These are phyloP conservation scores for Chlamydomonas schloesseri DNA, from an alignment of 139 green algal genomes.

Conservation along the genomic window DNA sequence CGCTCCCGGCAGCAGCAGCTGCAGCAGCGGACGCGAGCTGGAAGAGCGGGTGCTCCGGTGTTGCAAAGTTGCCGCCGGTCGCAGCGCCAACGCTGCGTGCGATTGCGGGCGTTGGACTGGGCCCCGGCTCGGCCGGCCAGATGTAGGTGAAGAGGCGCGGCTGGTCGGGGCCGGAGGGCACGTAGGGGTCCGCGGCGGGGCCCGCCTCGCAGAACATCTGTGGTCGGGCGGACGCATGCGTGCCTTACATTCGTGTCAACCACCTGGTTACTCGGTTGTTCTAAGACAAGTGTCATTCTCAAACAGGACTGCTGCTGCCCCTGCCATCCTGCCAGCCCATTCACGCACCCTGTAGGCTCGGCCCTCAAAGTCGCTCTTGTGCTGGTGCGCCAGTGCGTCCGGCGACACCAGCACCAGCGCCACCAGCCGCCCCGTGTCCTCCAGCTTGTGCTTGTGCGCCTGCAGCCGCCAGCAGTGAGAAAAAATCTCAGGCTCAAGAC, in stretches of 20 bases:
- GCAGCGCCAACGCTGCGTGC: too few relatives aligned
- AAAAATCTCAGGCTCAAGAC: too few relatives aligned
- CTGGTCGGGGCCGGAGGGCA: not conserved
- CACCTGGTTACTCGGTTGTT: too few relatives aligned
- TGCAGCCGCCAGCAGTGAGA: too few relatives aligned
- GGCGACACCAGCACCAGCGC: slow-evolving; percentile 31
- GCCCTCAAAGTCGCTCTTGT: slow-evolving; percentile 38
- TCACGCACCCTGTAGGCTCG: slow-evolving; percentile 2
- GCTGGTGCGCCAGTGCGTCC: slow-evolving; percentile 34
- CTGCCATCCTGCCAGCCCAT: not conserved
- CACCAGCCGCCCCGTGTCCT: slow-evolving; percentile 18
- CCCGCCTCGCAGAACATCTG: slow-evolving; percentile 22
- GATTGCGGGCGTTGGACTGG: too few relatives aligned
- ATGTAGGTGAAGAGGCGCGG: slow-evolving; percentile 32
- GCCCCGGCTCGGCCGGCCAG: not conserved
- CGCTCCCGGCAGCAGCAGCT: too few relatives aligned
- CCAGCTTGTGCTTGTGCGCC: slow-evolving; percentile 35
- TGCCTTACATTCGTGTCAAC: too few relatives aligned
- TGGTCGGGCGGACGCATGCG: not conserved
- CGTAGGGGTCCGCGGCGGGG: not conserved
- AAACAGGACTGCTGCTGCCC: not conserved
- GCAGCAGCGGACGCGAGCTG: too few relatives aligned
- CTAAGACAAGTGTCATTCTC: not conserved
- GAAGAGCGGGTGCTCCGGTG: too few relatives aligned
- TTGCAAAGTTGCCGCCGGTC: not conserved